Percentiles rank a stretch among this genome's conserved stretches.
Conservation (phyloP, 257 asterid genomes). For the Nicotiana obtusifolia region DNA sequence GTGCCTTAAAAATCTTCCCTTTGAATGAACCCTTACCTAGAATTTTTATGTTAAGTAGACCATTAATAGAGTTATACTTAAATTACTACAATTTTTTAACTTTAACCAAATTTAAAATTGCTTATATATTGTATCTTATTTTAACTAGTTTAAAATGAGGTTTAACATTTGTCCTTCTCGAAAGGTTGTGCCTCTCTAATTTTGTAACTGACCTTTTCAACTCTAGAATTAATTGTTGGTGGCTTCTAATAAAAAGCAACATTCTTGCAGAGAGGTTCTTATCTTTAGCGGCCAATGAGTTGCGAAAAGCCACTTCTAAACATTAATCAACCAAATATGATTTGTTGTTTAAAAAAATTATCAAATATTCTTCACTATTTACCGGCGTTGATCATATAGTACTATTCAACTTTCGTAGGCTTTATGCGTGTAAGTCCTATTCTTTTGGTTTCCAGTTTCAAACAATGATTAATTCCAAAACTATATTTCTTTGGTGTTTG, state of each 20-base stretch:
- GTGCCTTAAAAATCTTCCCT: no score
- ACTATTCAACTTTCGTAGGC: background rate
- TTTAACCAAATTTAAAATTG: no score
- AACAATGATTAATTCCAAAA: background rate
- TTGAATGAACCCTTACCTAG: no score
- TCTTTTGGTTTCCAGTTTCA: background rate
- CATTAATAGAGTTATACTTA: no score
- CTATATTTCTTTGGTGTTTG: background rate
- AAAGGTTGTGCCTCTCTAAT: background rate
- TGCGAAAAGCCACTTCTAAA: conserved; percentile 1
- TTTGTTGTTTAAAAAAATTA: no score
- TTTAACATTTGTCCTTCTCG: no score
- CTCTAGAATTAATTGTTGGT: background rate
- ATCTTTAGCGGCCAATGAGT: background rate
- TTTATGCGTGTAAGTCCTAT: background rate
- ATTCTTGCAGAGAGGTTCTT: background rate
- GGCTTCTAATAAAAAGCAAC: background rate
- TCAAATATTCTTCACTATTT: no score
- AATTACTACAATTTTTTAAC: no score
- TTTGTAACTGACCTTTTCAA: background rate
- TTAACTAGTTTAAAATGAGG: no score
- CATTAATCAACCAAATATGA: background rate
- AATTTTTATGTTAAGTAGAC: no score
- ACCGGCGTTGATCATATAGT: no score
- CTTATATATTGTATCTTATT: no score